A percentile compares a stretch with the other conserved stretches of the same genome.
These are phyloP conservation scores for Coniosporium apollinis DNA, from an alignment of 495 filamentous ascomycete species.

Conservation along the genomic window DNA sequence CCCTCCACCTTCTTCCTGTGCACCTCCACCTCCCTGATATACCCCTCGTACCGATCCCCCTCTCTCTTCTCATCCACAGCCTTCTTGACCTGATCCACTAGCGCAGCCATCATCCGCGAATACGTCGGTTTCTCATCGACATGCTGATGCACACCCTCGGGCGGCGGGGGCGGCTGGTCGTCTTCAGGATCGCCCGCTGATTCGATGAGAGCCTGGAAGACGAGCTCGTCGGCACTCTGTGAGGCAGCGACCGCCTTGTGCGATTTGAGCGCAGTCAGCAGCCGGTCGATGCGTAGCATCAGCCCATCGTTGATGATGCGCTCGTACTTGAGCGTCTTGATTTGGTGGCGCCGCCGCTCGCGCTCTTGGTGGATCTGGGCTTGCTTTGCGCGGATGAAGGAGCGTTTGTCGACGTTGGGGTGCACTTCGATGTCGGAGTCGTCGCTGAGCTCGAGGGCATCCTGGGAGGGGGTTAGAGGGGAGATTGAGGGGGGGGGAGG, in stretches of 20 bases:
- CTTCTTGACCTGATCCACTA: conserved; percentile 90
- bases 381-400: conserved; percentile 97
- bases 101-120: conserved; percentile 83
- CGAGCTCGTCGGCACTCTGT: conserved; percentile 53
- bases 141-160: conserved; percentile 61
- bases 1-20: conserved; percentile 63
- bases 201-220: conserved; percentile 79
- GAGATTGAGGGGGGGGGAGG: conserved; percentile 8
- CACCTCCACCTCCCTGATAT: conserved; percentile 53
- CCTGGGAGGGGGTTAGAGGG: conserved; percentile 27
- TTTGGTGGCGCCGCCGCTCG: conserved; percentile 65
- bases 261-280: conserved; percentile 51
- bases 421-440: conserved; percentile 98
- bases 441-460: conserved; percentile 86
- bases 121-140: conserved; percentile 66
- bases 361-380: conserved; percentile 88
- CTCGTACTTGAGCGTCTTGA: conserved; percentile 84
- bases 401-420: conserved; percentile 95
- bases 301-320: conserved; percentile 84
- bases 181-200: conserved; percentile 50
- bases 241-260: conserved; percentile 46
- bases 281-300: conserved; percentile 59
- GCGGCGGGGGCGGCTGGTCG: conserved; percentile 54
- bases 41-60: conserved; percentile 48
- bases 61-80: conserved; percentile 54